A percentile compares a stretch with the other conserved stretches of the same genome.
Conservation (phyloP, 306 rosid species). For the Amphicarpaea edgeworthii region DNA sequence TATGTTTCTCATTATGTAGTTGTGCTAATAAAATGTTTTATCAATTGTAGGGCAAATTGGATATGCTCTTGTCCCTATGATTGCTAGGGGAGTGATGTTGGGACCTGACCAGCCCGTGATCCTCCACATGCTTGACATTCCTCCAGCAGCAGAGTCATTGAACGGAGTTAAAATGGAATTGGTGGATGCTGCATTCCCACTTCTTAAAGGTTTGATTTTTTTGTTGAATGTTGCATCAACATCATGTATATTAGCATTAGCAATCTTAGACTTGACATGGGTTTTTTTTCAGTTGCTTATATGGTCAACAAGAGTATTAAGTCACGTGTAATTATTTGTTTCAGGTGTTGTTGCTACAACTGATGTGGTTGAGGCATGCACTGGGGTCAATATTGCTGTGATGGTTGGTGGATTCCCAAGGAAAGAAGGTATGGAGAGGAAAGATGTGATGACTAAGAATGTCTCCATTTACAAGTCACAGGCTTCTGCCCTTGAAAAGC, state of each 20-base stretch:
- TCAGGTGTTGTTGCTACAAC: slow-evolving; percentile 99
- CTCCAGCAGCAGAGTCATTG: slow-evolving; percentile 92
- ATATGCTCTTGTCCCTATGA: slow-evolving; percentile 98
- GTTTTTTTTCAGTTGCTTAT: not conserved
- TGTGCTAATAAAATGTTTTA: slow-evolving; percentile 28
- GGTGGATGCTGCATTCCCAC: slow-evolving; percentile 52
- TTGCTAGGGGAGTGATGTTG: slow-evolving; percentile 95
- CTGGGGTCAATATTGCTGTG: slow-evolving; percentile 85
- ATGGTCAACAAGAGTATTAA: not conserved
- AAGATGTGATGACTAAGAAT: slow-evolving; percentile 95
- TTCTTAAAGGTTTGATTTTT: slow-evolving; percentile 44
- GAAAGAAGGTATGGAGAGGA: slow-evolving; percentile 99
- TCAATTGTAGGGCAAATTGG: slow-evolving; percentile 91
- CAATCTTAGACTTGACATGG: not conserved
- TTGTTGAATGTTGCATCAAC: slow-evolving; percentile 1
- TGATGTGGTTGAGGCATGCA: slow-evolving; percentile 95
- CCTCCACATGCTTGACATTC: slow-evolving; percentile 92
- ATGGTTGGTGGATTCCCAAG: slow-evolving; percentile 99
- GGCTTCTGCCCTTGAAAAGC: slow-evolving; percentile 95
- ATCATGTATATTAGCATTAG: not conserved
- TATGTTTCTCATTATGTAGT: not conserved
- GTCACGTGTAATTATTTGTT: slow-evolving; percentile 28
- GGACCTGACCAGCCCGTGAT: slow-evolving; percentile 96
- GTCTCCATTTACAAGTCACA: slow-evolving; percentile 95
- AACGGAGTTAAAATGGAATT: slow-evolving; percentile 57